Percentiles rank a stretch among this genome's conserved stretches.
These are phyloP conservation scores for Liriodendron chinense DNA, from an alignment of 164 flowering plant species.

Conservation along the genomic window DNA sequence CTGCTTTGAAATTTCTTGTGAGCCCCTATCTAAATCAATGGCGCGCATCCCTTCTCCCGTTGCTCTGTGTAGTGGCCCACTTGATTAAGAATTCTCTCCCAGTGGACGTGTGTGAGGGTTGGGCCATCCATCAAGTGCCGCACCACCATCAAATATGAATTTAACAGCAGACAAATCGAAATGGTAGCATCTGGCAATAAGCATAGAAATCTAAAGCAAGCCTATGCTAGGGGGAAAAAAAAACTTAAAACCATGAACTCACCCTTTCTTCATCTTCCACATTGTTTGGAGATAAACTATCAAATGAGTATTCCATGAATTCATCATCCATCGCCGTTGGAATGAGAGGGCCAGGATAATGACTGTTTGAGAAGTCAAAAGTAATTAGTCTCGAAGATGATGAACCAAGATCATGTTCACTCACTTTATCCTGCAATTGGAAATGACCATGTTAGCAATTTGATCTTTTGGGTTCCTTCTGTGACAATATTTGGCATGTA, in stretches of 20 bases:
- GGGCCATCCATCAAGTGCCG: too few relatives aligned
- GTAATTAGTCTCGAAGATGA: constrained; percentile 77
- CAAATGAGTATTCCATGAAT: constrained; percentile 73
- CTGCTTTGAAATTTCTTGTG: too few relatives aligned
- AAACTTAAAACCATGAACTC: background rate
- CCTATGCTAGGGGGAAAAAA: background rate
- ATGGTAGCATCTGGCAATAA: background rate
- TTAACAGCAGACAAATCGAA: too few relatives aligned
- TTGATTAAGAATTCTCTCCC: too few relatives aligned
- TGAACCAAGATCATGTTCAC: constrained; percentile 32
- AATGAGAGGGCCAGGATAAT: constrained; percentile 56
- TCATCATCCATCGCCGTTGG: constrained; percentile 63
- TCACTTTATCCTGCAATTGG: constrained; percentile 47
- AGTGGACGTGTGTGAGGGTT: too few relatives aligned
- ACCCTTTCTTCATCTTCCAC: constrained; percentile 93
- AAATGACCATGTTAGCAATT: background rate
- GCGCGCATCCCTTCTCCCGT: too few relatives aligned
- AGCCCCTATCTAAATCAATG: too few relatives aligned
- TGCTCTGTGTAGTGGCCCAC: too few relatives aligned
- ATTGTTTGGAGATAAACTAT: constrained; percentile 59
- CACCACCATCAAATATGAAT: too few relatives aligned
- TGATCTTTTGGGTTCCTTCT: background rate
- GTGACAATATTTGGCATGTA: background rate
- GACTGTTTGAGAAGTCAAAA: constrained; percentile 71
- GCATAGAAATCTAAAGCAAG: background rate